Conservation (phyloP, 2,329 filamentous ascomycete species). For the Penicillium sp. region DNA sequence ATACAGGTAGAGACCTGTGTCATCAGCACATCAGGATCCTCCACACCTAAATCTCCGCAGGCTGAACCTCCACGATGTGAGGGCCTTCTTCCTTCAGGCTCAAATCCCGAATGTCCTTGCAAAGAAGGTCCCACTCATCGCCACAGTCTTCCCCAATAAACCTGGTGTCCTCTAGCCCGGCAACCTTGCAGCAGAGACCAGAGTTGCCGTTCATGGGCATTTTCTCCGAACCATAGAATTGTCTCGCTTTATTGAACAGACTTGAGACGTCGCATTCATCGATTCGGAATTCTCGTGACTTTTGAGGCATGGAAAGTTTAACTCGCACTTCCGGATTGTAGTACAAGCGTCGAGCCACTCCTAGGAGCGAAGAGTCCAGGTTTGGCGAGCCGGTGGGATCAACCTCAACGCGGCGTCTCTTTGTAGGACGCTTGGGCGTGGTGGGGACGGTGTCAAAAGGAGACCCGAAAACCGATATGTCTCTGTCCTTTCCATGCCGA, state of each 20-base stretch:
- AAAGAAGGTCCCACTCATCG: constrained; percentile 20
- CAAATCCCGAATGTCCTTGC: constrained; percentile 10
- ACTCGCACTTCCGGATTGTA: constrained; percentile 7
- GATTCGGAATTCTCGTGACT: constrained; percentile 16
- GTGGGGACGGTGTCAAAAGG: too few species aligned
- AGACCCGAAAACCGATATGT: too few species aligned
- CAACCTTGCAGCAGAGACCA: constrained; percentile 10
- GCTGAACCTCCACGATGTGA: neutral
- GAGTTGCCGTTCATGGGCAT: constrained; percentile 2
- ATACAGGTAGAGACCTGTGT: too few species aligned
- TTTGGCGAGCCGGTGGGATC: too few species aligned
- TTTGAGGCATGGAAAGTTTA: constrained; percentile 13
- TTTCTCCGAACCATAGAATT: constrained; percentile 17
- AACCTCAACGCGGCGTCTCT: too few species aligned
- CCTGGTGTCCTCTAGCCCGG: constrained; percentile 4
- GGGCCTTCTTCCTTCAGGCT: neutral
- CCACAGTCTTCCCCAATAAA: constrained; percentile 19
- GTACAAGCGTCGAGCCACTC: neutral
- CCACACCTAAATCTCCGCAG: neutral
- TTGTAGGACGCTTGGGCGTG: too few species aligned
- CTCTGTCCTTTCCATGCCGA: too few species aligned
- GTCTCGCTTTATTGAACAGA: constrained; percentile 19
- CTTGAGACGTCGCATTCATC: constrained; percentile 11
- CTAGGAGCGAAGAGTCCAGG: too few species aligned
- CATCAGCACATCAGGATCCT: too few species aligned